A percentile compares a stretch with the other conserved stretches of the same genome.
Evolutionary conservation across 805 yeast genomes (phyloP).

Genomic region (Schizosaccharomyces octosporus): DNA sequence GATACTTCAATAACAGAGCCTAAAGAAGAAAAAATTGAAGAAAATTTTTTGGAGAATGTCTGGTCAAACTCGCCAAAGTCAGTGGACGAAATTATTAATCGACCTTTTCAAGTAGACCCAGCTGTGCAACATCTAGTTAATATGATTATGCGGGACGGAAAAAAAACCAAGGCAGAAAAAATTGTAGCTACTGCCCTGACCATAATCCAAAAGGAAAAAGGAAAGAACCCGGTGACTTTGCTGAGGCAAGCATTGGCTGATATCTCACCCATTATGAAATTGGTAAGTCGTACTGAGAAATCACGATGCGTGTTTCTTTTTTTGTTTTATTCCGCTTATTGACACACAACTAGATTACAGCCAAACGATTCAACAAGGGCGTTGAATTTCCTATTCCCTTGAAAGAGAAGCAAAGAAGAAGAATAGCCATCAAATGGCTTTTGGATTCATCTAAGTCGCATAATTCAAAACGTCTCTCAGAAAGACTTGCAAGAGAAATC

Average conservation of each 20-base stretch:
- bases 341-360: not conserved
- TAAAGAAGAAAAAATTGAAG: too few species aligned
- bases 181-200: slow-evolving; percentile 56
- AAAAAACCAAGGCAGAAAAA: slow-evolving; percentile 56
- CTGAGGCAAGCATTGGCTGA: slow-evolving; percentile 52
- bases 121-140: slow-evolving; percentile 27
- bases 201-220: slow-evolving; percentile 41
- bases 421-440: not conserved
- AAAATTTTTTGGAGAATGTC: not conserved
- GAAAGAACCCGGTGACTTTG: slow-evolving; percentile 58
- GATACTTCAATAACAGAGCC: too few species aligned
- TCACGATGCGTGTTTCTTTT: not conserved
- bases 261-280: slow-evolving; percentile 62
- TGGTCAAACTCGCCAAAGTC: not conserved
- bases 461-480: not conserved
- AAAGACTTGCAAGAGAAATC: not conserved
- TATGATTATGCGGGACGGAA: slow-evolving; percentile 79
- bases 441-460: not conserved
- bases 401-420: not conserved
- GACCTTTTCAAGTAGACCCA: not conserved
- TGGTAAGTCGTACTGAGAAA: slow-evolving; percentile 11
- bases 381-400: not conserved
- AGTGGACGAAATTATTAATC: not conserved
- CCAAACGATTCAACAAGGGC: not conserved
- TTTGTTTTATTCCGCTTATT: not conserved